These are phyloP conservation scores for Talaromyces piceae DNA, from an alignment of 2,329 filamentous ascomycete species.

Conservation along the genomic window DNA sequence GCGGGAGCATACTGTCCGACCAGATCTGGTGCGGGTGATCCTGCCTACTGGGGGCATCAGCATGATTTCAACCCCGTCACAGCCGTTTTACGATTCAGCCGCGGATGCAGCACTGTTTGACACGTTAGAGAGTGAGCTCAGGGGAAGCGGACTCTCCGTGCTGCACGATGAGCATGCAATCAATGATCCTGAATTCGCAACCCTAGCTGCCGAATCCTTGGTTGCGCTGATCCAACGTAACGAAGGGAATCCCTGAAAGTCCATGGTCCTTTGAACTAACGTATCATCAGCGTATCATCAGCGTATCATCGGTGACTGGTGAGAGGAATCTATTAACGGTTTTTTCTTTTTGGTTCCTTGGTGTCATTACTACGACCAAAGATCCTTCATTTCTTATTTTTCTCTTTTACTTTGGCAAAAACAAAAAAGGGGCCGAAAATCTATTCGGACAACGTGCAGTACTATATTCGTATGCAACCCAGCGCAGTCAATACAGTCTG, in stretches of 20 bases:
- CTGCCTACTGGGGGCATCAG: constrained; percentile 56
- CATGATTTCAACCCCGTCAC: constrained; percentile 48
- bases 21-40: constrained; percentile 47
- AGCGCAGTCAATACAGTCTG: not conserved
- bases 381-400: too few relatives aligned
- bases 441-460: not conserved
- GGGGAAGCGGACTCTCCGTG: constrained; percentile 43
- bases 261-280: not conserved
- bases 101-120: constrained; percentile 43
- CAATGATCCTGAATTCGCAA: constrained; percentile 25
- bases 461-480: not conserved
- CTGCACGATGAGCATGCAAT: constrained; percentile 38
- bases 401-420: too few relatives aligned
- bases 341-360: too few relatives aligned
- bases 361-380: too few relatives aligned
- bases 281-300: too few relatives aligned
- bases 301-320: not conserved
- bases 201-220: constrained; percentile 18
- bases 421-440: not conserved
- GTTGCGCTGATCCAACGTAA: constrained; percentile 14
- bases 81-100: constrained; percentile 46
- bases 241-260: not conserved
- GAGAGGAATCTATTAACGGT: too few relatives aligned
- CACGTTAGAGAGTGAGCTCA: constrained; percentile 43
- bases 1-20: constrained; percentile 29